Base-by-base conservation (phyloP, 2,329 filamentous ascomycete genomes). In the Penicillium brasilianum region DNA sequence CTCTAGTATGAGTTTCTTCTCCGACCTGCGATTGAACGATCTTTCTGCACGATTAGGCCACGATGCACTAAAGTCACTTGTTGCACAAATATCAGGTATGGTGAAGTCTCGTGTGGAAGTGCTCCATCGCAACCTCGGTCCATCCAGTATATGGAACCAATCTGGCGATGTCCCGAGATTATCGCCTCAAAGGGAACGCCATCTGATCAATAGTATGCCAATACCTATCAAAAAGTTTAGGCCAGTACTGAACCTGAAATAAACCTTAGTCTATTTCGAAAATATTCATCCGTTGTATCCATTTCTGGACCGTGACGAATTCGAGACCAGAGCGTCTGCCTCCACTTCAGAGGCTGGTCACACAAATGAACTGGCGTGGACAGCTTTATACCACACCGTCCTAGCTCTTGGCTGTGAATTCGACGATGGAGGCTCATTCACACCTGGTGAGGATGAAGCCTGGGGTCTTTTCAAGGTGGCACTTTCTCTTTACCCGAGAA, bases 391-490 rank as follows among this genome's bases (percentile, higher is more conserved):
- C 9, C 20, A 52, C 8, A 52, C 32, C 22, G 49, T 52, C 1
- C 3, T 52, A 36, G 49, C 49, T 22, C 9, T 52, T 16, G 49
- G 32, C 13, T 57, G 55, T 11, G 28, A 57, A 16, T 48, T 22
- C 11, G 30, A 50, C 7, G 55, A 9, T 18, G 55, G 55, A n/a
- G 55, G 55, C 18, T 25, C 44, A 18, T 57, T 57, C 36, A 20
- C 30, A 9, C 55, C 55, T 14, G 55, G 55, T 1, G 20, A 39
- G 4, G 55, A 46, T 28, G 25, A 39, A 50, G 55, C 55, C 32
- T 57, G 55, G 55, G 18, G 34, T 28, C 34, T 57, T 28, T 57
- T 57, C 46, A 36, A 57, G 55, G 55, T 57, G 16, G 55, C 55
- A 30, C 44, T 57, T 28, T 32, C 16, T 32, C 55, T 50, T 39